Evolutionary conservation across 2,329 filamentous ascomycete genomes (phyloP).

Genomic region (Gaeumannomyces sp.): DNA sequence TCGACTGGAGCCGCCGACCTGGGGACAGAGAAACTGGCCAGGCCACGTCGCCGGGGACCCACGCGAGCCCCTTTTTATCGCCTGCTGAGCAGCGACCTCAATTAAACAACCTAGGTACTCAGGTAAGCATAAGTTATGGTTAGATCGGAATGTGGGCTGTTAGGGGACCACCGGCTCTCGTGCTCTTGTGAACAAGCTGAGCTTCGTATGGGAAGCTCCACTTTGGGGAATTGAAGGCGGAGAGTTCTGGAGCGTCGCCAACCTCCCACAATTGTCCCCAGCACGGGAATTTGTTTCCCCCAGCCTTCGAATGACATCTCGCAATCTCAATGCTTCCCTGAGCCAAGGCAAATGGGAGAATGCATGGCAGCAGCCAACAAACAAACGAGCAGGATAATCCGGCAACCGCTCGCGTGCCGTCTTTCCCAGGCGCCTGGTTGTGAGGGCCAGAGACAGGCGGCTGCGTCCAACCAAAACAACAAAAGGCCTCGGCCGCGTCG

Average conservation of each 20-base stretch:
- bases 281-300: too few species aligned
- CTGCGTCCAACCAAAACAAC: neutral
- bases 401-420: conserved; percentile 4
- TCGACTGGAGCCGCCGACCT: neutral
- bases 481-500: neutral
- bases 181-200: too few species aligned
- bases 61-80: neutral
- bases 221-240: too few species aligned
- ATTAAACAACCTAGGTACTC: too few species aligned
- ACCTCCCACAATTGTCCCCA: too few species aligned
- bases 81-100: neutral
- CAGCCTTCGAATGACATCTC: too few species aligned
- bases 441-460: neutral
- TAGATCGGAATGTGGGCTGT: neutral
- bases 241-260: too few species aligned
- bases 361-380: neutral
- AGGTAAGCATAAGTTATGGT: neutral
- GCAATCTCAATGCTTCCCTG: too few species aligned
- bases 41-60: neutral
- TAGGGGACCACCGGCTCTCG: too few species aligned
- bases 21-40: neutral
- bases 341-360: too few species aligned
- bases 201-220: neutral
- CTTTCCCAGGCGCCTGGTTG: neutral
- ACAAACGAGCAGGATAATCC: neutral